A percentile compares a stretch with the other conserved stretches of the same genome.
Evolutionary conservation across 345 rosid species (phyloP).

Genomic region (Triadica sebifera): DNA sequence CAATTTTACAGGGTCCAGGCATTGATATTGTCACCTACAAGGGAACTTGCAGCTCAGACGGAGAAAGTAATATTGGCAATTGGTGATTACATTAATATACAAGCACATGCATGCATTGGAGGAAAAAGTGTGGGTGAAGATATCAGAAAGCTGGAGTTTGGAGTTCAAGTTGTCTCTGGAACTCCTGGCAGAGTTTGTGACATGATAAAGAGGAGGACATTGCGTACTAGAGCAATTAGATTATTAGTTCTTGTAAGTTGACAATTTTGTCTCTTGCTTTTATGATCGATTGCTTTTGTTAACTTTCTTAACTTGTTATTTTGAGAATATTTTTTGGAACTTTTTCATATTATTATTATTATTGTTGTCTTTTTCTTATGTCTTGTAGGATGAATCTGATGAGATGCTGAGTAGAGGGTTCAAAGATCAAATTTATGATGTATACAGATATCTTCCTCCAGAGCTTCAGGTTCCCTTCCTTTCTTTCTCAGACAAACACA

Average conservation of each 20-base stretch:
- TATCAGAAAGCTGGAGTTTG: constrained; percentile 67
- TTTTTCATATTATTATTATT: neutral
- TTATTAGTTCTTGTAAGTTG: constrained; percentile 39
- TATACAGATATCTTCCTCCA: constrained; percentile 92
- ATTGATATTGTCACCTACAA: constrained; percentile 86
- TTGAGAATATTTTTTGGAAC: too few species aligned
- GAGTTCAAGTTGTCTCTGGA: constrained; percentile 90
- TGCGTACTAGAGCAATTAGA: constrained; percentile 70
- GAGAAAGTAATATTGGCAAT: constrained; percentile 77
- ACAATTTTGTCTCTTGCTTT: neutral
- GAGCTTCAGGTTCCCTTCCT: constrained; percentile 80
- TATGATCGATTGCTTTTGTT: neutral
- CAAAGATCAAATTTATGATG: constrained; percentile 96
- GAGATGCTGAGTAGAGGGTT: constrained; percentile 99
- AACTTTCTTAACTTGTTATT: too few species aligned
- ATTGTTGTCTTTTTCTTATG: neutral
- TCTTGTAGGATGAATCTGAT: constrained; percentile 75
- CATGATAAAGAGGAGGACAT: constrained; percentile 95
- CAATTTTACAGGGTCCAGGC: constrained; percentile 73
- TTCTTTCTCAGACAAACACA: neutral
- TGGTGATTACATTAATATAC: constrained; percentile 68
- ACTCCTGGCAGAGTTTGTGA: constrained; percentile 98
- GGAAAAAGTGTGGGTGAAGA: constrained; percentile 98
- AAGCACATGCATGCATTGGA: constrained; percentile 86
- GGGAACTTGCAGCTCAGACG: constrained; percentile 94